Evolutionary conservation across 2,329 filamentous ascomycete genomes (phyloP).

Genomic region (Paracamarosporium sp.): DNA sequence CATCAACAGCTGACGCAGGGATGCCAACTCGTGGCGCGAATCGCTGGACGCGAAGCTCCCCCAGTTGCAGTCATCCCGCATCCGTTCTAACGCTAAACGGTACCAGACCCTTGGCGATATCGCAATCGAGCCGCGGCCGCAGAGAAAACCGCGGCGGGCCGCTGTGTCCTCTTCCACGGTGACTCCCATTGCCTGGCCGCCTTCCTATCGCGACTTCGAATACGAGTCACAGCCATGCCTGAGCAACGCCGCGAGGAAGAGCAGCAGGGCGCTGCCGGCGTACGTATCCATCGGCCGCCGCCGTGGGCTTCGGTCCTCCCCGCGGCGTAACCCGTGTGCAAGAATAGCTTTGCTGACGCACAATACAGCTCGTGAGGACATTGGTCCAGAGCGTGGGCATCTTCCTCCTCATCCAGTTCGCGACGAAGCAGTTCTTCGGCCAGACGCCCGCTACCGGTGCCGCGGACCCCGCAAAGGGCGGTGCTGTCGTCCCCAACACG

Average conservation of each 20-base stretch:
- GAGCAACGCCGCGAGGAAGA: conserved; percentile 34
- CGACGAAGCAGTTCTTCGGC: conserved; percentile 63
- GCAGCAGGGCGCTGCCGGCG: conserved; percentile 29
- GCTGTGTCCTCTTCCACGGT: background rate
- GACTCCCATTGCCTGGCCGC: background rate
- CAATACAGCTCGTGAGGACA: conserved; percentile 41
- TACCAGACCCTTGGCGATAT: background rate
- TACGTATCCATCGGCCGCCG: conserved; percentile 20
- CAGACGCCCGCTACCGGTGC: conserved; percentile 17
- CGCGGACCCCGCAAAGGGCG: conserved; percentile 24
- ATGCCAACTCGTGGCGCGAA: background rate
- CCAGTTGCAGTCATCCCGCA: background rate
- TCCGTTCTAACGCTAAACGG: background rate
- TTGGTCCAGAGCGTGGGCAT: conserved; percentile 64
- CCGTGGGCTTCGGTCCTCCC: background rate
- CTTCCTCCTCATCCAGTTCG: conserved; percentile 65
- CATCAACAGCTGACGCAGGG: background rate
- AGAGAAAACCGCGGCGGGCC: conserved; percentile 3
- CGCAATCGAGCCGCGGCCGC: conserved; percentile 9
- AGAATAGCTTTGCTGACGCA: conserved; percentile 21
- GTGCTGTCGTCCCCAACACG: conserved; percentile 25
- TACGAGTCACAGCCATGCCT: conserved; percentile 35
- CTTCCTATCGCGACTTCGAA: conserved; percentile 17
- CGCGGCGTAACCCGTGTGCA: background rate
- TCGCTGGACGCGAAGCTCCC: conserved; percentile 3